Percentiles rank a stretch among this genome's conserved stretches.
These are phyloP conservation scores for Rubus parviflorus DNA, from an alignment of 306 rosid species.

Conservation along the genomic window DNA sequence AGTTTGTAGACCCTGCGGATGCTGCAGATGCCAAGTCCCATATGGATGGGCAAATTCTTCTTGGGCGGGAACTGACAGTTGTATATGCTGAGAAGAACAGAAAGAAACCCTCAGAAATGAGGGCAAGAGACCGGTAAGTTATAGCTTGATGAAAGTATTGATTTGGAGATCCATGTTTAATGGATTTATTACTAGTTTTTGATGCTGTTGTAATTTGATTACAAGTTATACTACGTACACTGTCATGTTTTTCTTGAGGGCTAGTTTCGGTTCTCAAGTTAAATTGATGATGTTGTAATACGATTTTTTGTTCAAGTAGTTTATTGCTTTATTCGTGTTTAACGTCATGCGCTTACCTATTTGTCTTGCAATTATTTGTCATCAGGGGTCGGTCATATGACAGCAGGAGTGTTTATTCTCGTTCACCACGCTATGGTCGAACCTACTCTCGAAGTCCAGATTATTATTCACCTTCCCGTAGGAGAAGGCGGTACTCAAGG, in stretches of 20 bases:
- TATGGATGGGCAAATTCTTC: constrained; percentile 75
- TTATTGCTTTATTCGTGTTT: not conserved
- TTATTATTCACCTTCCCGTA: constrained; percentile 48
- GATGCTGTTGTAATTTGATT: not conserved
- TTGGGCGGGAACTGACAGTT: constrained; percentile 72
- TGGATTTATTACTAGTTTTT: not conserved
- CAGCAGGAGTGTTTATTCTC: constrained; percentile 38
- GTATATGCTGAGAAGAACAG: constrained; percentile 83
- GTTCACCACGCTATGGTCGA: constrained; percentile 41
- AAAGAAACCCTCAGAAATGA: constrained; percentile 82
- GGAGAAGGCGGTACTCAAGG: constrained; percentile 53
- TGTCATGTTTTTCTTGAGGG: not conserved
- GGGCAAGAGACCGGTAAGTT: constrained; percentile 68
- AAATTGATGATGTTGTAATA: not conserved
- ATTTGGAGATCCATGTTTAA: not conserved
- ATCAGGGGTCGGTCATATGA: constrained; percentile 43
- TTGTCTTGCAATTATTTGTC: not conserved
- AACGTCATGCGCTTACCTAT: not conserved
- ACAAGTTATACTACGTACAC: not conserved
- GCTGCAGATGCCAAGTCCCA: constrained; percentile 80
- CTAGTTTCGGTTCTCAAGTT: not conserved
- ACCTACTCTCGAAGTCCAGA: constrained; percentile 53
- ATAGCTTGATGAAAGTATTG: not conserved
- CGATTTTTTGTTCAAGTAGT: not conserved
- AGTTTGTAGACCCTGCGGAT: constrained; percentile 68